Percentiles rank a stretch among this genome's conserved stretches.
Conservation (phyloP, 768 basidiomycete genomes). For the Naganishia randhawae region DNA sequence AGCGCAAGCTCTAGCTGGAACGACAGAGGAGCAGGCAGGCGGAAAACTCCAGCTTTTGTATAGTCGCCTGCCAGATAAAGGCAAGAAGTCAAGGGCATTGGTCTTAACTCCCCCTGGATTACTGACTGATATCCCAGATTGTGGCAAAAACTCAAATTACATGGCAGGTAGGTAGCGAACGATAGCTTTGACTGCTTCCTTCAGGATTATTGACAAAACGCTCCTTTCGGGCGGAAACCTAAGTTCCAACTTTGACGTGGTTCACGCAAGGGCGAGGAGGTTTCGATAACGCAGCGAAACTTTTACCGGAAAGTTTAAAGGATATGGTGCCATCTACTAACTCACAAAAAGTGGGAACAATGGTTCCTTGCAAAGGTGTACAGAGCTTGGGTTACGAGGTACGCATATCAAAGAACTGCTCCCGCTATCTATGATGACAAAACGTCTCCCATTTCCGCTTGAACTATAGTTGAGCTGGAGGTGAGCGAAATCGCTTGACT, state of each 20-base stretch:
- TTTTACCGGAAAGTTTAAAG: neutral
- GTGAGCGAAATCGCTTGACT: neutral
- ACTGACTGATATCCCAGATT: neutral
- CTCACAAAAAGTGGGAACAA: neutral
- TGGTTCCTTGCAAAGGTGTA: neutral
- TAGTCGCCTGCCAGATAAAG: neutral
- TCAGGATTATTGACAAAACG: neutral
- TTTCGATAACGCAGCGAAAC: neutral
- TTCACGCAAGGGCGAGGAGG: neutral
- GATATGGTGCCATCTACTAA: neutral
- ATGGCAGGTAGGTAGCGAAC: neutral
- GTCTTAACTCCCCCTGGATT: neutral
- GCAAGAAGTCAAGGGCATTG: neutral
- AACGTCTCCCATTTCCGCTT: neutral
- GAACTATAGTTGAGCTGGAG: neutral
- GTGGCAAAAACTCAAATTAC: neutral
- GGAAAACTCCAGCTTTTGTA: neutral
- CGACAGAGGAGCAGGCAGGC: neutral
- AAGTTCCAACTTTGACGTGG: neutral
- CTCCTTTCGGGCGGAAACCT: neutral
- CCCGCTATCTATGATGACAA: neutral
- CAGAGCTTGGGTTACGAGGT: slow-evolving; percentile 10
- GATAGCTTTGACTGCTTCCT: neutral
- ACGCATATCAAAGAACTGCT: neutral
- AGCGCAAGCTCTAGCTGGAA: neutral